Evolutionary conservation across 169 alveolate species (phyloP), one percentile per base, ranked within the genome.

Genomic region (Ichthyophthirius multifiliis): DNA sequence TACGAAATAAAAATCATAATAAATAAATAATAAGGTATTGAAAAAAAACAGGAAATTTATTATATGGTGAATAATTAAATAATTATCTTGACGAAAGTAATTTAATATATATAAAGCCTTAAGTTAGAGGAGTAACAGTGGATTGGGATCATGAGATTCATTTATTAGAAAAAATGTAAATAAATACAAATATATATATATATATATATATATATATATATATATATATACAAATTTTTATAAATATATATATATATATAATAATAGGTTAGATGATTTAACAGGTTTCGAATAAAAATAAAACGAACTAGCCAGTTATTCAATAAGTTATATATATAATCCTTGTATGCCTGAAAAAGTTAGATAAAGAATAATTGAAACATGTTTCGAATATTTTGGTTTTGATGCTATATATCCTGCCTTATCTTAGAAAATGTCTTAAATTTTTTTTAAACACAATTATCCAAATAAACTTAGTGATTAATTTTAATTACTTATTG

Each of bases 91-190:
- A 79, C 44, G 85, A 79, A 67, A 39, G 76, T 0, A 15, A 79
- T 23, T 35, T 65, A 64, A 65, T 41, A 30, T 79, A 79, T 67
- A 47, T 47, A 12, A 79, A 79, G 15, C 85, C 85, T 18, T 55
- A 65, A 32, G 64, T 46, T 13, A 79, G 85, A 46, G 85, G 85
- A 65, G 80, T 79, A 5, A 27, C 67, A 5, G 85, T 79, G 12
- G 85, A 79, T 79, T 79, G 75, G 46, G 85, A 79, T 65, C 65
- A 79, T 32, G 75, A 79, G 47, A 55, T 79, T 20, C 65, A 79
- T 35, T 43, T 79, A 65, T 65, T 73, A 80, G 77, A 79, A 43
- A 4, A 46, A 44, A 13, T 37, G 31, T 27, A 1, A 10, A 5
- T 65, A 46, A 35, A 48, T 10, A n/a, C 20, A 18, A 10, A 30